Percentiles rank a stretch among this genome's conserved stretches.
phyloP scores from a whole-genome alignment of 179 eudicot genomes.

The Corrigiola litoralis region DNA sequence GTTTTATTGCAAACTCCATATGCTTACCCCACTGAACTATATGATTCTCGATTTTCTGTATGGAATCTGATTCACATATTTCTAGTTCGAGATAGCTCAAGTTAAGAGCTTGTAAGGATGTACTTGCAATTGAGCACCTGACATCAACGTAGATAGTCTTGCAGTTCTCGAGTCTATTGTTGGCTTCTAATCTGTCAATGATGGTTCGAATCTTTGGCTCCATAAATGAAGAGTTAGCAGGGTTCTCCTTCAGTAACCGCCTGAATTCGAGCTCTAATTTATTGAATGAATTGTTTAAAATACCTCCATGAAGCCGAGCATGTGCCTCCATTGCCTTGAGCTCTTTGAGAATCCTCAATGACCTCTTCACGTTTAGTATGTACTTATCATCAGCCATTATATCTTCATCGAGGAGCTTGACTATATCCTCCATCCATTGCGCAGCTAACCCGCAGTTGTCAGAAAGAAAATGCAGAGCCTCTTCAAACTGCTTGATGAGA shows the following conservation, averaged over 20 bases:
- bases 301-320: slow-evolving; percentile 39
- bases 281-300: slow-evolving; percentile 38
- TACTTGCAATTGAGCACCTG: slow-evolving; percentile 42
- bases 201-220: slow-evolving; percentile 48
- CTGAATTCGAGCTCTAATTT: slow-evolving; percentile 47
- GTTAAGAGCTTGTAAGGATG: slow-evolving; percentile 45
- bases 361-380: slow-evolving; percentile 35
- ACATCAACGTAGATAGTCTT: slow-evolving; percentile 42
- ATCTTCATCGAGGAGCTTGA: slow-evolving; percentile 34
- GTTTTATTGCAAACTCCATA: slow-evolving; percentile 53
- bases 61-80: slow-evolving; percentile 55
- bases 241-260: slow-evolving; percentile 32
- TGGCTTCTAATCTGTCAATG: slow-evolving; percentile 40
- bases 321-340: slow-evolving; percentile 39
- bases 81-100: slow-evolving; percentile 44
- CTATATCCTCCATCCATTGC: slow-evolving; percentile 62
- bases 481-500: slow-evolving; percentile 48
- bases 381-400: slow-evolving; percentile 34
- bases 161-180: slow-evolving; percentile 45
- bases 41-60: slow-evolving; percentile 49
- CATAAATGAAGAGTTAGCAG: slow-evolving; percentile 21
- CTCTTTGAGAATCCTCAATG: slow-evolving; percentile 43
- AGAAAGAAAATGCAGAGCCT: slow-evolving; percentile 56
- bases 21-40: slow-evolving; percentile 56
- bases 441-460: slow-evolving; percentile 52